Evolutionary conservation across 805 yeast species (phyloP).

Genomic region (Komagataella mondaviorum): DNA sequence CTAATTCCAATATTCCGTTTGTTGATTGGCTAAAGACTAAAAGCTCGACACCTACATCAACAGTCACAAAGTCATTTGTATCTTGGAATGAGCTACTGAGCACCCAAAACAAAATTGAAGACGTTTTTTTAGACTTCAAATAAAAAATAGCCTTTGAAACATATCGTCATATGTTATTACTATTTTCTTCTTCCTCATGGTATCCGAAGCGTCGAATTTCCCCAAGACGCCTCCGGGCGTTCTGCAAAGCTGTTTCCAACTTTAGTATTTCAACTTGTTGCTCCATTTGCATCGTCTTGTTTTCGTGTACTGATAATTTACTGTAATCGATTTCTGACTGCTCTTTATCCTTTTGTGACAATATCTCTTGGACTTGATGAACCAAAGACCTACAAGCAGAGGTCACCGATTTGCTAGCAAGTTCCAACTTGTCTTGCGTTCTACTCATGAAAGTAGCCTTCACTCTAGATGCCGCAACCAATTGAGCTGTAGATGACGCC

Average conservation of each 20-base stretch:
- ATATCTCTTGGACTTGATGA: conserved; percentile 48
- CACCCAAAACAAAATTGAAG: neutral
- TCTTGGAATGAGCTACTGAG: neutral
- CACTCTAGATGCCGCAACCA: conserved; percentile 84
- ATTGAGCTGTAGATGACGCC: conserved; percentile 84
- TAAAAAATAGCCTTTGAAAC: too few relatives aligned
- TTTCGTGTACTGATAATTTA: conserved; percentile 60
- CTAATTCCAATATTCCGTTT: neutral
- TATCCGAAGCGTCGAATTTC: conserved; percentile 76
- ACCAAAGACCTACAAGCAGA: conserved; percentile 69
- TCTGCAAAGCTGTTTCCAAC: conserved; percentile 56
- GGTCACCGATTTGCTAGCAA: conserved; percentile 54
- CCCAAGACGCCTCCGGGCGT: conserved; percentile 72
- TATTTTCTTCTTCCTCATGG: conserved; percentile 28
- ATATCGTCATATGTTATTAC: too few relatives aligned
- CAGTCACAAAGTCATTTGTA: neutral
- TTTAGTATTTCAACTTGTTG: conserved; percentile 85
- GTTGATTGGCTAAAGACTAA: neutral
- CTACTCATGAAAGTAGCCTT: conserved; percentile 68
- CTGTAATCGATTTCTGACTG: conserved; percentile 46
- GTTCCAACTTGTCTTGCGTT: conserved; percentile 63
- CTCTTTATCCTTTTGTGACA: conserved; percentile 19
- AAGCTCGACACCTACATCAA: neutral
- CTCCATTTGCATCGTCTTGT: conserved; percentile 80
- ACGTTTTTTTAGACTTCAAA: neutral